Evolutionary conservation across 2,329 filamentous ascomycete species (phyloP), one percentile per base, ranked within the genome.

Genomic region (Pseudogymnoascus pannorum): DNA sequence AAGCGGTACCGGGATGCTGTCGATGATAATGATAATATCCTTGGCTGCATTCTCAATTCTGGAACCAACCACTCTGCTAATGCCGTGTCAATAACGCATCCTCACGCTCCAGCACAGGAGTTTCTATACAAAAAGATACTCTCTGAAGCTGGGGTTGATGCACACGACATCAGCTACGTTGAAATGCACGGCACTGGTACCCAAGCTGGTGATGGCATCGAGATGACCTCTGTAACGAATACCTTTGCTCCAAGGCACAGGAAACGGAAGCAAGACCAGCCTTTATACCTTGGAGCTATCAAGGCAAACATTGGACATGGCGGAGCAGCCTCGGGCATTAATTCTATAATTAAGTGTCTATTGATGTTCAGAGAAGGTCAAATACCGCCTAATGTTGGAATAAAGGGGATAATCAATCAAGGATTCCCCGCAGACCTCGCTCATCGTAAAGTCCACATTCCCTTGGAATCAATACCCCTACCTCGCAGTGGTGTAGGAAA

Each of bases 51-150:
- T 57, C 78, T 88, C 0, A 88, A 85, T 29, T 83, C 87, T 1
- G 82, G 84, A 5, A 40, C 36, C 9, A 40, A 40, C 36, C 36
- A 40, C 7, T 92, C 87, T 1, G 87, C 87, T 0, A 85, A 91
- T 67, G 86, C 89, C 48, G 84, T 90, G 22, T 91, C 88, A 2
- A 93, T 93, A 68, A 92, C 89, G 0, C 87, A 89, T 61, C 90
- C 91, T 1, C 88, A 92, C 72, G 87, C 85, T 5, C 91, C 94
- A 72, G 83, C 87, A 4, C 78, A 82, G 20, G 75, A 92, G 6
- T 91, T 87, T 67, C 81, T n/a, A n/a, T n/a, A n/a, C n/a, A n/a
- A 82, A 59, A 79, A 84, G 48, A 84, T 93, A 14, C 77, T 92
- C 1, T 82, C 86, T 58, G 82, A 88, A 44, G 86, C 88, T 31